phyloP scores from a whole-genome alignment of 371 early-diverging fungal genomes.

The Syncephalis plumigaleata region DNA sequence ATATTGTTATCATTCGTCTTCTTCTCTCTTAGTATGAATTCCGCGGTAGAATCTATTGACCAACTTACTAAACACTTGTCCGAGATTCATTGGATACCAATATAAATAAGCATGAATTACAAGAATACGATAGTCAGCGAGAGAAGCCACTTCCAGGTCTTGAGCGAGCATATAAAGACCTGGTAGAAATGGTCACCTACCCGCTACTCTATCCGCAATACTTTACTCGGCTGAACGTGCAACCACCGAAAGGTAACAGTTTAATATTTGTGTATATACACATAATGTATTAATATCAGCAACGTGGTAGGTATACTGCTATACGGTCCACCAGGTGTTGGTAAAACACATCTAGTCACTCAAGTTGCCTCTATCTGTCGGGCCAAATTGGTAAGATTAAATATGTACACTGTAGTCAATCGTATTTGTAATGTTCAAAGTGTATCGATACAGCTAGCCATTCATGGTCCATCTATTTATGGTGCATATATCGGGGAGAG shows the following conservation, averaged over 20 bases:
- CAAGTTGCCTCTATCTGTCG: slow-evolving; percentile 34
- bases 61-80: no score
- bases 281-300: neutral
- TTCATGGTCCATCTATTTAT: slow-evolving; percentile 83
- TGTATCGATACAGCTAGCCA: slow-evolving; percentile 14
- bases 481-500: slow-evolving; percentile 89
- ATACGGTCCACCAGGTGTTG: slow-evolving; percentile 93
- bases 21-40: no score
- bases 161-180: slow-evolving; percentile 35
- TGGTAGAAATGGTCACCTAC: slow-evolving; percentile 61
- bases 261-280: neutral
- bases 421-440: slow-evolving; percentile 2
- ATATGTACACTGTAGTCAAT: neutral
- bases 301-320: slow-evolving; percentile 47
- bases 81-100: no score
- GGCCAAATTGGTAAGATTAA: slow-evolving; percentile 37
- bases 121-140: no score
- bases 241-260: slow-evolving; percentile 53
- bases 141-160: slow-evolving; percentile 24
- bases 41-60: no score
- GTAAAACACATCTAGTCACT: slow-evolving; percentile 75
- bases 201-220: slow-evolving; percentile 51
- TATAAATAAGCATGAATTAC: no score
- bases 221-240: slow-evolving; percentile 44
- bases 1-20: no score